Evolutionary conservation across 495 filamentous ascomycete genomes (phyloP).

Genomic region (Lasiosphaeria miniovina): DNA sequence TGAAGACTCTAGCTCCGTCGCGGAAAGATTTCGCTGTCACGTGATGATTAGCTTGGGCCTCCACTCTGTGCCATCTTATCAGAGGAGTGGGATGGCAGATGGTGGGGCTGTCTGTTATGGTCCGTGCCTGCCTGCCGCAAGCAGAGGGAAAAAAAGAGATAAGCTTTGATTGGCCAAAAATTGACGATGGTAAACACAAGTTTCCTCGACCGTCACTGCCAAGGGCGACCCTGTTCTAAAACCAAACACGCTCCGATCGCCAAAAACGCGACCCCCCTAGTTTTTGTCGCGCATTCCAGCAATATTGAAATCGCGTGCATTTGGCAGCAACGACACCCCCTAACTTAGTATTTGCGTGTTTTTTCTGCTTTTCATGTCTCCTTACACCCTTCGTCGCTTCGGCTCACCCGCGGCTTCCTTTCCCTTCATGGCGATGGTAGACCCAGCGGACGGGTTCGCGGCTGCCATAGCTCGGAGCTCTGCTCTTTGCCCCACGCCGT

Average conservation of each 20-base stretch:
- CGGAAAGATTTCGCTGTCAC: slow-evolving; percentile 25
- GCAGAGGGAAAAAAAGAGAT: background rate
- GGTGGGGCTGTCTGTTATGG: background rate
- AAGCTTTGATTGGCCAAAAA: slow-evolving; percentile 17
- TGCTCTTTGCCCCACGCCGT: too few species aligned
- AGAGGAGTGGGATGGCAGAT: background rate
- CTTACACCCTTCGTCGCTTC: too few species aligned
- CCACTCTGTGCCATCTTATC: background rate
- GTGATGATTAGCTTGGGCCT: slow-evolving; percentile 24
- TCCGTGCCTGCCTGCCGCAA: slow-evolving; percentile 4
- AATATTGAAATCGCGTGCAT: background rate
- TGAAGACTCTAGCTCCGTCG: background rate
- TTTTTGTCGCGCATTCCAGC: background rate
- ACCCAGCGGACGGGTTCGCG: too few species aligned
- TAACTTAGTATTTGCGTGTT: background rate
- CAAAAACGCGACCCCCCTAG: background rate
- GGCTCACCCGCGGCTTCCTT: too few species aligned
- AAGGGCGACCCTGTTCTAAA: background rate
- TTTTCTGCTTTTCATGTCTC: background rate
- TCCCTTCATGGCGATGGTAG: too few species aligned
- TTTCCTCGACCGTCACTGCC: background rate
- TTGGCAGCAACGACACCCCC: background rate
- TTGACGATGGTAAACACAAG: slow-evolving; percentile 31
- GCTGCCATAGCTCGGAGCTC: too few species aligned
- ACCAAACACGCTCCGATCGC: background rate